Evolutionary conservation across 371 early-diverging fungal genomes (phyloP).

Genomic region (Mortierella sp.): DNA sequence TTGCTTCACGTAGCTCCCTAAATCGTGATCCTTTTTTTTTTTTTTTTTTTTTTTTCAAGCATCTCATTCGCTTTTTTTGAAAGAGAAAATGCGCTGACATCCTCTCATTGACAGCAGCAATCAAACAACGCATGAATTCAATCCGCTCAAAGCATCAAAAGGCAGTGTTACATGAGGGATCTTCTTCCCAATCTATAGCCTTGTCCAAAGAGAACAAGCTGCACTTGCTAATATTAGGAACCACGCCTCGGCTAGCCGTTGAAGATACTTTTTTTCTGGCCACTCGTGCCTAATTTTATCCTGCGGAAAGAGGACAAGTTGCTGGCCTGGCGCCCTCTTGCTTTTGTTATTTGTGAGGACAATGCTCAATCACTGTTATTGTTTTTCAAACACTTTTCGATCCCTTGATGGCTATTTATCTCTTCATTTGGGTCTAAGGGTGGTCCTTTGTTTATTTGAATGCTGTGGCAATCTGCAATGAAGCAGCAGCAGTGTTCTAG

Average conservation of each 20-base stretch:
- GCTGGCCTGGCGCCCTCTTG: neutral
- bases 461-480: neutral
- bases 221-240: constrained; percentile 1
- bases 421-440: neutral
- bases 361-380: neutral
- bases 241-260: constrained; percentile 10
- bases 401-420: neutral
- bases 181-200: too few species aligned
- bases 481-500: too few species aligned
- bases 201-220: too few species aligned
- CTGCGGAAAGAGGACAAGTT: neutral
- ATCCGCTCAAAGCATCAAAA: too few species aligned
- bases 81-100: too few species aligned
- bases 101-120: too few species aligned
- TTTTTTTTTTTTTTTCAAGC: neutral
- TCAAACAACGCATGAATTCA: too few species aligned
- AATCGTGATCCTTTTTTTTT: neutral
- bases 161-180: too few species aligned
- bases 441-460: neutral
- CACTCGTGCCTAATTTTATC: neutral
- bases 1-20: neutral
- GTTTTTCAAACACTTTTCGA: neutral
- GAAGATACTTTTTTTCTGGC: neutral
- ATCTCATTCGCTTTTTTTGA: too few species aligned
- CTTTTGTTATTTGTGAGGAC: too few species aligned